Evolutionary conservation across 345 rosid genomes (phyloP), one percentile per base, ranked within the genome.

Genomic region (Limnanthes douglasii): DNA sequence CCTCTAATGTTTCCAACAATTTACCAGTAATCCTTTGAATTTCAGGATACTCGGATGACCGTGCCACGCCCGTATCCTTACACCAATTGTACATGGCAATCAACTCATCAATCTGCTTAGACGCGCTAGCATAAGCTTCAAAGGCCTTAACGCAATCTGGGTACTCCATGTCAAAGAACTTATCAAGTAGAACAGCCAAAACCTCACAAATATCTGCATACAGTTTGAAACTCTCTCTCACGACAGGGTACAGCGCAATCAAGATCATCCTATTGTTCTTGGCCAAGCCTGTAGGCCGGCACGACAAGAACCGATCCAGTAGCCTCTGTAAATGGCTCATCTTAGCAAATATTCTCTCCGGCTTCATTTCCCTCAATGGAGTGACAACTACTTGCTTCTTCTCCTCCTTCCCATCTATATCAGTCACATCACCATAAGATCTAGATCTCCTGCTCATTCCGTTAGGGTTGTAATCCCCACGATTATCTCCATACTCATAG

Each of bases 31-130:
- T 79, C 64, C 68, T 83, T 68, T 83, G 93, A 39, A 88, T 76
- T 50, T 88, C 95, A 2, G 97, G 97, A 41, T 88, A 88, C 55
- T 88, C 97, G 0, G 95, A 67, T 0, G 97, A 72, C 40, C 97
- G 68, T 1, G 81, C 78, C 34, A 88, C 71, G 1, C 97, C 93
- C 0, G 56, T 62, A 8, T 73, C 84, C 56, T 83, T 88, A 21
- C 83, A 73, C 95, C 92, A 83, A 31, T 54, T 61, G 50, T 79
- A 83, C 51, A 83, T 69, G 1, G 62, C 48, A 47, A 73, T 62
- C 18, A 88, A 57, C 69, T 88, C 95, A 39, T 76, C 93, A 7
- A 83, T 76, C 65, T 88, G 95, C 58, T 88, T 79, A 0, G 76
- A 69, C 0, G 78, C 57, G 28, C 84, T 68, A 1, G 66, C 58